Evolutionary conservation across 331 rosid species (phyloP).

Genomic region (Quercus phellos): DNA sequence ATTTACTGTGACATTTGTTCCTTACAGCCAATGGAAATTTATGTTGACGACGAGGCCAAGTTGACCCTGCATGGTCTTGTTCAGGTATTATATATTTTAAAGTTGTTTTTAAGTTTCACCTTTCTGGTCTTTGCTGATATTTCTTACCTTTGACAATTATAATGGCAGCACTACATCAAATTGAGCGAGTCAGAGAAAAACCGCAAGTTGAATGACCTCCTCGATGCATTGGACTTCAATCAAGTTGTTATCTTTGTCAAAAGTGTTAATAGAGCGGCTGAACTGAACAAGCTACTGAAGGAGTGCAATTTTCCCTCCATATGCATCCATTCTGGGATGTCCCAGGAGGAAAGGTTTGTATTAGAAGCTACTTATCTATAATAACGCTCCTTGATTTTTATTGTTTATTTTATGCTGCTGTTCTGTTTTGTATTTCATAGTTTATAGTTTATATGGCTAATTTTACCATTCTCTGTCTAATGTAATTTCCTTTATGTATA

Average conservation of each 20-base stretch:
- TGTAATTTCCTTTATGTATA: not conserved
- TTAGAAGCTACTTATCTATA: not conserved
- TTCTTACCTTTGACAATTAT: slow-evolving; percentile 10
- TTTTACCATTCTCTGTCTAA: not conserved
- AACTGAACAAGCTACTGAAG: slow-evolving; percentile 86
- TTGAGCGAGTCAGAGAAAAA: slow-evolving; percentile 90
- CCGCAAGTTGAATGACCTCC: slow-evolving; percentile 94
- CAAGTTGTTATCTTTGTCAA: slow-evolving; percentile 97
- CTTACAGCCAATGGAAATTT: slow-evolving; percentile 99
- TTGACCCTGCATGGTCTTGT: slow-evolving; percentile 97
- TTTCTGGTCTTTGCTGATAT: not conserved
- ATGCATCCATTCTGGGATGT: slow-evolving; percentile 98
- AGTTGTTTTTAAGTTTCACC: not conserved
- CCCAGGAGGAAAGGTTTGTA: slow-evolving; percentile 92
- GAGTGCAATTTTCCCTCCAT: slow-evolving; percentile 98
- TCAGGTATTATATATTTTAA: slow-evolving; percentile 47
- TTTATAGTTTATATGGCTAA: not conserved
- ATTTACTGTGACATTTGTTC: slow-evolving; percentile 89
- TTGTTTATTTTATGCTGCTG: not conserved
- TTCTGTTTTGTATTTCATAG: not conserved
- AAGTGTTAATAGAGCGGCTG: slow-evolving; percentile 97
- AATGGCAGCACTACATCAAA: slow-evolving; percentile 96
- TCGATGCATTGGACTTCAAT: slow-evolving; percentile 93
- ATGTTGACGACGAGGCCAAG: slow-evolving; percentile 98
- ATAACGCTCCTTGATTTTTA: not conserved